Evolutionary conservation across 192 early-diverging fungal genomes (phyloP).

Genomic region (Umbelopsis vinacea): DNA sequence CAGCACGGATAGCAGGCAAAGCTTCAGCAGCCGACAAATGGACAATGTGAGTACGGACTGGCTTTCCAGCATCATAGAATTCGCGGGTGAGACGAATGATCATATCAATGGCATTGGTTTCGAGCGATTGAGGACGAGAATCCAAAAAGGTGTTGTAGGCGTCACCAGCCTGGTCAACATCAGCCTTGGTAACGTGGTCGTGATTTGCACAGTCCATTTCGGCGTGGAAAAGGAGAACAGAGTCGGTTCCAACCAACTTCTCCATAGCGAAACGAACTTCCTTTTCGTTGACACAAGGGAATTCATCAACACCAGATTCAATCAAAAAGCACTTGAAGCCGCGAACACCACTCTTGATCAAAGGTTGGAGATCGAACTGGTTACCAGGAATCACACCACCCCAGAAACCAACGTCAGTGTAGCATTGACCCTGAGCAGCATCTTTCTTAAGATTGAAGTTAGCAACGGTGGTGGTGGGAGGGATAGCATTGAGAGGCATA

Average conservation of each 20-base stretch:
- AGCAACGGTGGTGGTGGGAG: constrained; percentile 76
- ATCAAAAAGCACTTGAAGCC: constrained; percentile 89
- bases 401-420: constrained; percentile 80
- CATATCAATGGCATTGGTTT: constrained; percentile 74
- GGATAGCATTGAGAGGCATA: constrained; percentile 88
- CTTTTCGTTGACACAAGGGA: constrained; percentile 75
- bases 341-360: constrained; percentile 70
- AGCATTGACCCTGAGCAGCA: constrained; percentile 71
- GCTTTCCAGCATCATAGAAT: constrained; percentile 51
- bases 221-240: constrained; percentile 80
- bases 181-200: constrained; percentile 32
- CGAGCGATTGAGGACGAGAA: constrained; percentile 72
- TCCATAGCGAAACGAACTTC: constrained; percentile 72
- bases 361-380: constrained; percentile 60
- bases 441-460: constrained; percentile 68
- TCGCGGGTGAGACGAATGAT: constrained; percentile 71
- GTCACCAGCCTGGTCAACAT: constrained; percentile 52
- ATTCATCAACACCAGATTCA: constrained; percentile 84
- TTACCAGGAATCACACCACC: constrained; percentile 83
- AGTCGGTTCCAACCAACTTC: constrained; percentile 42
- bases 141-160: constrained; percentile 69
- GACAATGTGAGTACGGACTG: constrained; percentile 79
- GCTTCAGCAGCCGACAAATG: constrained; percentile 81
- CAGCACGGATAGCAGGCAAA: constrained; percentile 70
- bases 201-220: constrained; percentile 56